Conservation (phyloP, 495 filamentous ascomycete genomes). For the Penicillium dipodomyicola region DNA sequence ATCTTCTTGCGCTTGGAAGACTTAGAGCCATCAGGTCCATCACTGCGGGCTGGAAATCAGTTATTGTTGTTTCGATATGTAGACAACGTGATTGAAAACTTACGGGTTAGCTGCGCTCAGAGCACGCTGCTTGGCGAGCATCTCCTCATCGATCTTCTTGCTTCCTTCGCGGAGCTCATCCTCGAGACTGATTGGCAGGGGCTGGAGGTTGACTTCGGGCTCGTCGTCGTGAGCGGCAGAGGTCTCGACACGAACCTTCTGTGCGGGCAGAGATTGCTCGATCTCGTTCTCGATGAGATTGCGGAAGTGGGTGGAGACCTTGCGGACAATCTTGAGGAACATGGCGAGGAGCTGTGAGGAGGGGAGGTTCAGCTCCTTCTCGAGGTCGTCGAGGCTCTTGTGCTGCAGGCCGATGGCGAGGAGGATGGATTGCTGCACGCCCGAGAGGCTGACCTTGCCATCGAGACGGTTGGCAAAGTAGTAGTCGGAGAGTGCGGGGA, state of each 20-base stretch:
- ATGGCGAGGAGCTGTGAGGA: slow-evolving; percentile 85
- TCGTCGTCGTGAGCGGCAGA: slow-evolving; percentile 64
- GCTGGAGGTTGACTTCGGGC: slow-evolving; percentile 59
- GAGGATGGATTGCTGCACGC: slow-evolving; percentile 80
- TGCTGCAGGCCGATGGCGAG: slow-evolving; percentile 86
- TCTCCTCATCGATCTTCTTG: slow-evolving; percentile 64
- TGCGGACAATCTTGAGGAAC: slow-evolving; percentile 93
- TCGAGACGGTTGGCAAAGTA: slow-evolving; percentile 79
- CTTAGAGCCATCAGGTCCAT: slow-evolving; percentile 73
- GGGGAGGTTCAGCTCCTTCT: slow-evolving; percentile 72
- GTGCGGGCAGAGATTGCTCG: slow-evolving; percentile 62
- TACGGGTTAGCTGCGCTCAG: slow-evolving; percentile 88
- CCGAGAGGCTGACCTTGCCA: slow-evolving; percentile 62
- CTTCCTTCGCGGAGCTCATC: slow-evolving; percentile 86
- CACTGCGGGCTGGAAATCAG: slow-evolving; percentile 56
- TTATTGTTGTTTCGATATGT: slow-evolving; percentile 40
- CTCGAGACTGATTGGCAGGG: slow-evolving; percentile 69
- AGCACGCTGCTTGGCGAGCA: slow-evolving; percentile 75
- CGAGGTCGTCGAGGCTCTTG: slow-evolving; percentile 77
- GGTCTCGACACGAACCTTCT: slow-evolving; percentile 40
- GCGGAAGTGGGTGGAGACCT: slow-evolving; percentile 74
- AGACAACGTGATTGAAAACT: slow-evolving; percentile 30
- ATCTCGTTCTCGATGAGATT: slow-evolving; percentile 71
- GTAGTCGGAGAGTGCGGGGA: slow-evolving; percentile 73
- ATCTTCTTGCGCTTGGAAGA: slow-evolving; percentile 74